A percentile compares a stretch with the other conserved stretches of the same genome.
phyloP scores from a whole-genome alignment of 2,329 filamentous ascomycete species.

The Sporothrix sp. region DNA sequence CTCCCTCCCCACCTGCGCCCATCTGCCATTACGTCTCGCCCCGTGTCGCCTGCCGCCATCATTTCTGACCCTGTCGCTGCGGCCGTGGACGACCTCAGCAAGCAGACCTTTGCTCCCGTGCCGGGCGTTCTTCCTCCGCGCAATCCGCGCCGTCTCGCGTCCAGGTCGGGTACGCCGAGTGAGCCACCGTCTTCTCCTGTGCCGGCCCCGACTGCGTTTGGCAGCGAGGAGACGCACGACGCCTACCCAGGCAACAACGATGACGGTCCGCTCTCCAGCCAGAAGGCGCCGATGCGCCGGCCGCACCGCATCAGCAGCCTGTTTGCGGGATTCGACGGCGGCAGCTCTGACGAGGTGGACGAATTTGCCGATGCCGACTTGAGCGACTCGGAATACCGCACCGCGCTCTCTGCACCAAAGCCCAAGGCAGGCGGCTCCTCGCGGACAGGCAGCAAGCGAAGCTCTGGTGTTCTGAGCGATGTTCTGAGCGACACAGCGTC shows the following conservation, averaged over 20 bases:
- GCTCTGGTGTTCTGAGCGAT: slow-evolving; percentile 27
- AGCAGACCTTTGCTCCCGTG: slow-evolving; percentile 38
- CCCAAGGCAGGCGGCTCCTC: slow-evolving; percentile 32
- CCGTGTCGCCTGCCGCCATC: slow-evolving; percentile 39
- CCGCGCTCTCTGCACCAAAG: slow-evolving; percentile 53
- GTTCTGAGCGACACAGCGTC: slow-evolving; percentile 30
- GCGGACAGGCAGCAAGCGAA: slow-evolving; percentile 29
- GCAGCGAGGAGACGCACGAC: slow-evolving; percentile 42
- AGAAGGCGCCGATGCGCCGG: slow-evolving; percentile 52
- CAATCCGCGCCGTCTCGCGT: slow-evolving; percentile 47
- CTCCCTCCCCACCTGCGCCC: slow-evolving; percentile 72
- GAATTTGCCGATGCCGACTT: slow-evolving; percentile 52
- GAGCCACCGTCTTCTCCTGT: slow-evolving; percentile 41
- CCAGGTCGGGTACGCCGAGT: slow-evolving; percentile 32
- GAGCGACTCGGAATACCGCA: slow-evolving; percentile 59
- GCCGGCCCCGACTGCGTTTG: slow-evolving; percentile 17
- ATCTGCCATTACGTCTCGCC: slow-evolving; percentile 58
- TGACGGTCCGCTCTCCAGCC: slow-evolving; percentile 58
- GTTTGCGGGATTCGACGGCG: slow-evolving; percentile 74
- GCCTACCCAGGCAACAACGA: slow-evolving; percentile 73
- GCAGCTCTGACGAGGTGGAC: slow-evolving; percentile 56
- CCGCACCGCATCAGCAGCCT: slow-evolving; percentile 72
- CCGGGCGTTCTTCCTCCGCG: slow-evolving; percentile 47
- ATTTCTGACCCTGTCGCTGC: slow-evolving; percentile 20
- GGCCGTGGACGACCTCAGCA: slow-evolving; percentile 30